Percentiles rank a stretch among this genome's conserved stretches.
These are phyloP conservation scores for Acanthamoeba castellanii DNA, from an alignment of 208 protist species.

Conservation along the genomic window DNA sequence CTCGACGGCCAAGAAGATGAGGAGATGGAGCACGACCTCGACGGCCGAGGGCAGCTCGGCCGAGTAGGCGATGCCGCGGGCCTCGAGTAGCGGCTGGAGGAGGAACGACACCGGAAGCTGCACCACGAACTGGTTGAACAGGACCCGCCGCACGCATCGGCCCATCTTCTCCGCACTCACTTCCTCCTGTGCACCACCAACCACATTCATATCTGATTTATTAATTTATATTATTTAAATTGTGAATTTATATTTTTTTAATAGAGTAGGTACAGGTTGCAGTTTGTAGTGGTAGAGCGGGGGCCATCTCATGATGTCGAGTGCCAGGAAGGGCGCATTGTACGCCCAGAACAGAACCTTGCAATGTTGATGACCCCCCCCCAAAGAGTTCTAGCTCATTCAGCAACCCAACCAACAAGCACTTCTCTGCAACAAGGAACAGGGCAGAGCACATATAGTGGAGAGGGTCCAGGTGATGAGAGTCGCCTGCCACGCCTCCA, in stretches of 20 bases:
- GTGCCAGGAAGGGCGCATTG: not conserved
- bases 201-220: not conserved
- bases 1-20: not conserved
- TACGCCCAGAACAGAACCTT: not conserved
- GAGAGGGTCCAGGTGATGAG: not conserved
- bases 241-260: too few relatives aligned
- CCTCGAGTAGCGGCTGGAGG: not conserved
- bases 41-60: not conserved
- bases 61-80: not conserved
- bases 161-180: not conserved
- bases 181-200: not conserved
- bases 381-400: not conserved
- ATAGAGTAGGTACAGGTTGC: not conserved
- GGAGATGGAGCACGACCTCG: not conserved
- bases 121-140: conserved; percentile 16
- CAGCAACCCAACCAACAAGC: not conserved
- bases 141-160: not conserved
- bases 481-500: conserved; percentile 1
- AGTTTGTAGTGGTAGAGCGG: not conserved
- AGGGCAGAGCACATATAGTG: not conserved
- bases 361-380: not conserved
- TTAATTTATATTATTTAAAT: not conserved
- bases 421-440: not conserved
- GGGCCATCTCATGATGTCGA: not conserved
- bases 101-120: conserved; percentile 4